Conservation (phyloP, 2,329 filamentous ascomycete genomes). For the Aspergillus fumigatus region DNA sequence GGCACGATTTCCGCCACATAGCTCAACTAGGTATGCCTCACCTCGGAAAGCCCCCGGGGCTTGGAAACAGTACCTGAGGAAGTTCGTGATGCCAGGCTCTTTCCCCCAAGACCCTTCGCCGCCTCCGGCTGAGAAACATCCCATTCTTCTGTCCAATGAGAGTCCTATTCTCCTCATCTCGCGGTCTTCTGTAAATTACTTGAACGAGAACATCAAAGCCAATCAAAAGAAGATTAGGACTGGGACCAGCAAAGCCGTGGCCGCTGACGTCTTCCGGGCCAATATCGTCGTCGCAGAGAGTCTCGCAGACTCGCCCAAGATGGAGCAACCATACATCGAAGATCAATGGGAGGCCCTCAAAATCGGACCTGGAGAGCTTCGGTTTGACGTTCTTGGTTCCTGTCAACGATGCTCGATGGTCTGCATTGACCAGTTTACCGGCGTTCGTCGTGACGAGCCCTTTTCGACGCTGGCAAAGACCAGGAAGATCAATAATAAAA, state of each 20-base stretch:
- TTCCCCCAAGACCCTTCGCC: constrained; percentile 46
- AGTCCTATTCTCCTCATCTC: constrained; percentile 87
- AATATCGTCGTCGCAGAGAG: constrained; percentile 71
- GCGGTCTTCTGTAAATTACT: constrained; percentile 67
- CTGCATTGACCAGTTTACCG: constrained; percentile 82
- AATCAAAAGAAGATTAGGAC: constrained; percentile 47
- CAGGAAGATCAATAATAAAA: constrained; percentile 73
- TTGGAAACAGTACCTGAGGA: constrained; percentile 18
- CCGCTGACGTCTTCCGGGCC: constrained; percentile 75
- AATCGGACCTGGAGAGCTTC: constrained; percentile 50
- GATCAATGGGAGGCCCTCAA: constrained; percentile 68
- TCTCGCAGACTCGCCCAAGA: constrained; percentile 38
- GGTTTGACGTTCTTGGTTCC: constrained; percentile 64
- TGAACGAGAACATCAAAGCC: constrained; percentile 69
- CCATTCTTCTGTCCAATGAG: constrained; percentile 84
- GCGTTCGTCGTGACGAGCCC: constrained; percentile 73
- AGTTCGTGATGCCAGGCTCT: constrained; percentile 46
- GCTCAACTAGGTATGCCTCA: constrained; percentile 65
- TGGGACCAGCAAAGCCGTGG: constrained; percentile 49
- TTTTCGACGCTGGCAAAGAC: constrained; percentile 86
- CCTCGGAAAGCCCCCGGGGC: constrained; percentile 54
- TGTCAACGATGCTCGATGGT: constrained; percentile 96
- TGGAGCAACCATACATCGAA: constrained; percentile 66
- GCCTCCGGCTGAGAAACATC: constrained; percentile 47
- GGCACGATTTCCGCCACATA: constrained; percentile 73